Percentiles rank a stretch among this genome's conserved stretches.
These are phyloP conservation scores for Dryas octopetala DNA, from an alignment of 306 rosid species.

Conservation along the genomic window DNA sequence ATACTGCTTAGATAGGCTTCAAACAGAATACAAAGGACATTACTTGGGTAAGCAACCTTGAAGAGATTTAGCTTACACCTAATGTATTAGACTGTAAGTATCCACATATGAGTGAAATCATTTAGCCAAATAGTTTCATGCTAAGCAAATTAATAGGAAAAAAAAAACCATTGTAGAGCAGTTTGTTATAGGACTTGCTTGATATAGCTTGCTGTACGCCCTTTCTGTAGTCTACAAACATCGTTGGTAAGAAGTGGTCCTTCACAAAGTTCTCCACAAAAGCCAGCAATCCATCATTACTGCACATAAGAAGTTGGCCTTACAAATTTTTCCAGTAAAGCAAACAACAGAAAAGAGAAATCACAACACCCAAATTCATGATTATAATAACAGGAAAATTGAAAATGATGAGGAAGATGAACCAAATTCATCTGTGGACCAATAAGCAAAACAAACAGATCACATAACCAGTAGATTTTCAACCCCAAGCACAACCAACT, in stretches of 20 bases:
- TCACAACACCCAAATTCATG: neutral
- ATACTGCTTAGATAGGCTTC: neutral
- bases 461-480: neutral
- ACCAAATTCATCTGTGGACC: neutral
- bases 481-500: constrained; percentile 1
- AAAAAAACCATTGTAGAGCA: constrained; percentile 1
- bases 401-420: constrained; percentile 15
- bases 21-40: neutral
- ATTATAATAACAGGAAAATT: neutral
- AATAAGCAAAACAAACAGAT: neutral
- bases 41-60: neutral
- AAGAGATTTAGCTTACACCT: neutral
- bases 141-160: neutral
- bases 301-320: constrained; percentile 47
- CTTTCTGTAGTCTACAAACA: constrained; percentile 99
- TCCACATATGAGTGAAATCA: neutral
- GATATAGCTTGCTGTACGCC: constrained; percentile 99
- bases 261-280: constrained; percentile 98
- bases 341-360: neutral
- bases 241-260: constrained; percentile 94
- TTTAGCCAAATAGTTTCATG: neutral
- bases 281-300: constrained; percentile 93
- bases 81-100: neutral
- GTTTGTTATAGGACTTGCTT: constrained; percentile 68
- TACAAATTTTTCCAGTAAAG: constrained; percentile 22